These are phyloP conservation scores for Rhizopus sp. DNA, from an alignment of 371 early-diverging fungal genomes.

Conservation along the genomic window DNA sequence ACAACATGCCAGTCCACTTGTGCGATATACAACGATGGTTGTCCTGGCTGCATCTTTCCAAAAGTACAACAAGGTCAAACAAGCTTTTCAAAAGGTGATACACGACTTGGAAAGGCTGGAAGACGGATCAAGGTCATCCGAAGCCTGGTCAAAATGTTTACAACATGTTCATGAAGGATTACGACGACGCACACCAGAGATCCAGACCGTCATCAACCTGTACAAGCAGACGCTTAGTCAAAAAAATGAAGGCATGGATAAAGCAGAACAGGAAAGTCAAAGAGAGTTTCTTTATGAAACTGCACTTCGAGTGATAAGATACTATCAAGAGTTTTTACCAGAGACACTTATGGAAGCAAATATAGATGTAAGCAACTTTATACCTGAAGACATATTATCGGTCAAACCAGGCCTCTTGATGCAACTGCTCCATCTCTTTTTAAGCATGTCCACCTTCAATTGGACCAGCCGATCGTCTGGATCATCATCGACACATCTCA, in stretches of 20 bases:
- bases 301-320: slow-evolving; percentile 61
- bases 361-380: slow-evolving; percentile 74
- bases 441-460: slow-evolving; percentile 64
- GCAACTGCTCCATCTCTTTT: slow-evolving; percentile 62
- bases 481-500: slow-evolving; percentile 59
- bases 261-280: slow-evolving; percentile 29
- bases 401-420: slow-evolving; percentile 59
- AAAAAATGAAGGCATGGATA: slow-evolving; percentile 32
- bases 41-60: slow-evolving; percentile 62
- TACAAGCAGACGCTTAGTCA: slow-evolving; percentile 34
- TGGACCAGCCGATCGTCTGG: slow-evolving; percentile 63
- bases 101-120: slow-evolving; percentile 25
- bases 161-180: slow-evolving; percentile 58
- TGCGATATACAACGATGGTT: slow-evolving; percentile 67
- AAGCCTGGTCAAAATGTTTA: slow-evolving; percentile 39
- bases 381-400: slow-evolving; percentile 65
- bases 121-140: slow-evolving; percentile 12
- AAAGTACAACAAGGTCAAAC: slow-evolving; percentile 58
- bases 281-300: slow-evolving; percentile 58
- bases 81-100: slow-evolving; percentile 36
- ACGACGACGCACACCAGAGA: slow-evolving; percentile 73
- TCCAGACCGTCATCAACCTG: slow-evolving; percentile 65
- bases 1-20: slow-evolving; percentile 67
- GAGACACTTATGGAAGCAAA: slow-evolving; percentile 68
- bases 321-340: slow-evolving; percentile 71